Percentiles rank a stretch among this genome's conserved stretches.
phyloP scores from a whole-genome alignment of 2,329 filamentous ascomycete genomes.

The Talaromyces sp. region DNA sequence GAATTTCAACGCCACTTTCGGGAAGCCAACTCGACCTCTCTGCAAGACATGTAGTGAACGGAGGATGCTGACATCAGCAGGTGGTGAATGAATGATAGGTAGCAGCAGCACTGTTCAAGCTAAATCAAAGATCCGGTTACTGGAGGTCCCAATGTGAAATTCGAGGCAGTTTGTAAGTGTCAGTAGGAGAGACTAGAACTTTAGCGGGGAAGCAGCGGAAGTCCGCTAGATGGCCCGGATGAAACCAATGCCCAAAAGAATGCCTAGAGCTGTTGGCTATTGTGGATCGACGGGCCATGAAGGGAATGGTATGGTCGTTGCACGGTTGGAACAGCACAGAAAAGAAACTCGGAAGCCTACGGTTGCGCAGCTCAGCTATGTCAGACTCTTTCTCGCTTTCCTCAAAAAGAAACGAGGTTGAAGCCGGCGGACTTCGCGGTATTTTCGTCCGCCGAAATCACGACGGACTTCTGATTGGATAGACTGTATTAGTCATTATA shows the following conservation, averaged over 20 bases:
- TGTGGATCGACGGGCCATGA: slow-evolving; percentile 13
- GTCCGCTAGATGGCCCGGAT: not conserved
- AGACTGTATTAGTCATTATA: not conserved
- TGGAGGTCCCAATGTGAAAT: not conserved
- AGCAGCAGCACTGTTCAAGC: not conserved
- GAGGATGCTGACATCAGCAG: slow-evolving; percentile 16
- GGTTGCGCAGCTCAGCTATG: not conserved
- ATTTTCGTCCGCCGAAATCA: slow-evolving; percentile 12
- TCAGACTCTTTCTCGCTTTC: not conserved
- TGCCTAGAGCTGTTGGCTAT: slow-evolving; percentile 12
- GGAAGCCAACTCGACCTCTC: slow-evolving; percentile 5
- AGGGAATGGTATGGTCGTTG: not conserved
- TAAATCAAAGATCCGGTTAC: not conserved
- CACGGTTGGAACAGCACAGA: not conserved
- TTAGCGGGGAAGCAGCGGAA: not conserved
- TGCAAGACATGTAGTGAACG: not conserved
- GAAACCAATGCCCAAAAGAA: slow-evolving; percentile 14
- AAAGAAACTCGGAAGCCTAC: slow-evolving; percentile 10
- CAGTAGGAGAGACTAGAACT: not conserved
- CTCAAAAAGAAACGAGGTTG: not conserved
- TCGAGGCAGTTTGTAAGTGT: not conserved
- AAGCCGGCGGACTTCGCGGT: not conserved
- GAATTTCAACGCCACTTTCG: slow-evolving; percentile 1
- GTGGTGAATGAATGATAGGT: slow-evolving; percentile 8
- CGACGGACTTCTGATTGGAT: not conserved